phyloP scores from a whole-genome alignment of 768 basidiomycete species.

The Hygrophorus russula region DNA sequence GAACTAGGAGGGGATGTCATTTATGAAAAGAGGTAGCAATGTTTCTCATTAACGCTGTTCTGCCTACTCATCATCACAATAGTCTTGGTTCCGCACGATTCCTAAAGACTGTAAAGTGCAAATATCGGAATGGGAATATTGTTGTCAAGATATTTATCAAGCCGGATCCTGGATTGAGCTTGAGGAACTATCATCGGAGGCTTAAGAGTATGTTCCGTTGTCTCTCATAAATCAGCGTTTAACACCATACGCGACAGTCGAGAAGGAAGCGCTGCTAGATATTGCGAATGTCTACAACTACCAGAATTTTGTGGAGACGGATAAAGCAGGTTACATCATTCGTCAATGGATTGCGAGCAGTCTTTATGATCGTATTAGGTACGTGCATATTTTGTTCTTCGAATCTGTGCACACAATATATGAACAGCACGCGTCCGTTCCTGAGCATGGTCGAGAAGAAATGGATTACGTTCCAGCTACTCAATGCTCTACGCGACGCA shows the following conservation, averaged over 20 bases:
- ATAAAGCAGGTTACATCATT: slow-evolving; percentile 90
- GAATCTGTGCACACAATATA: background rate
- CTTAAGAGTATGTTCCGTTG: slow-evolving; percentile 54
- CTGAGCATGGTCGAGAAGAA: slow-evolving; percentile 87
- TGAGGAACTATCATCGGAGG: slow-evolving; percentile 62
- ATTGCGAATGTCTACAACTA: slow-evolving; percentile 85
- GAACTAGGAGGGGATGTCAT: slow-evolving; percentile 81
- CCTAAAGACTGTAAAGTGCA: slow-evolving; percentile 80
- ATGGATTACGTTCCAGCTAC: slow-evolving; percentile 93
- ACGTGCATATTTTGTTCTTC: slow-evolving; percentile 12
- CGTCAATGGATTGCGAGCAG: slow-evolving; percentile 93
- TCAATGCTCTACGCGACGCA: slow-evolving; percentile 75
- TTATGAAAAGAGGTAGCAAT: slow-evolving; percentile 80
- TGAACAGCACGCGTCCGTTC: slow-evolving; percentile 84
- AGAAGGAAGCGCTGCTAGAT: slow-evolving; percentile 74
- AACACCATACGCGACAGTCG: slow-evolving; percentile 37
- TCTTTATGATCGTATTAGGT: slow-evolving; percentile 97
- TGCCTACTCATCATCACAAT: background rate
- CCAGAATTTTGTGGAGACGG: slow-evolving; percentile 86
- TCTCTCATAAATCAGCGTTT: background rate
- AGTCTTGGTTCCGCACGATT: slow-evolving; percentile 67
- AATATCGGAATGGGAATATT: slow-evolving; percentile 72
- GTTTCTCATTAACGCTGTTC: background rate
- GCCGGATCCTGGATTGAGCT: slow-evolving; percentile 74
- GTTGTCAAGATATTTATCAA: slow-evolving; percentile 96